Evolutionary conservation across 345 rosid genomes (phyloP), one percentile per base, ranked within the genome.

Genomic region (Salix caprea): DNA sequence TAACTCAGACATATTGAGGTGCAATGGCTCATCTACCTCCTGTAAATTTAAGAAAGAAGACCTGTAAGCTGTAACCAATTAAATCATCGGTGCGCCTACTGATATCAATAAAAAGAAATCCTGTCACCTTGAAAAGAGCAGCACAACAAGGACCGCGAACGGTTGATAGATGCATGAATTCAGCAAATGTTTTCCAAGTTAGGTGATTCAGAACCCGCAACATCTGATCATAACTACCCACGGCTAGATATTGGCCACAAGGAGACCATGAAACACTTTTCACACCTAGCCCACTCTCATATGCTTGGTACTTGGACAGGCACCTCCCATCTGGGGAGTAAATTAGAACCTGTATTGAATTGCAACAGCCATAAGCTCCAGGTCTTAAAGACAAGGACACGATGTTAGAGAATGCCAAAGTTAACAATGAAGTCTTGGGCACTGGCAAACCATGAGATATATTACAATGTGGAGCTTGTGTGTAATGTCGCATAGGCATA

Each of bases 301-400:
- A 96, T 48, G 99, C 97, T 83, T 92, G 99, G 66, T 96, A 92
- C 89, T 93, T 96, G 72, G 84, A 90, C 36, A 96, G 87, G 84
- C 97, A 93, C 83, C 97, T 90, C 67, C 99, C 98, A 82, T 96
- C 99, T 37, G 98, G 98, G 36, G 99, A 93, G 86, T 96, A 91
- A 62, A 89, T 87, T 69, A 96, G 89, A 86, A 96, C 97, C 99
- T 96, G 91, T 58, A 73, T 66, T 74, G 73, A 72, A 28, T 64
- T 42, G 66, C 52, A 69, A 72, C 15, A 77, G 7, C 75, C 34
- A 67, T 71, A 34, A 74, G 65, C 50, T 32, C 48, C 10, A 65
- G 48, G 23, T 39, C 68, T 65, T 78, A 75, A 50, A 67, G 34
- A 34, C 26, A 32, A 48, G 67, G 21, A 48, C 13, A 56, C 0